phyloP scores from a whole-genome alignment of 2,329 filamentous ascomycete genomes.

The Hymenoscyphus linearis region DNA sequence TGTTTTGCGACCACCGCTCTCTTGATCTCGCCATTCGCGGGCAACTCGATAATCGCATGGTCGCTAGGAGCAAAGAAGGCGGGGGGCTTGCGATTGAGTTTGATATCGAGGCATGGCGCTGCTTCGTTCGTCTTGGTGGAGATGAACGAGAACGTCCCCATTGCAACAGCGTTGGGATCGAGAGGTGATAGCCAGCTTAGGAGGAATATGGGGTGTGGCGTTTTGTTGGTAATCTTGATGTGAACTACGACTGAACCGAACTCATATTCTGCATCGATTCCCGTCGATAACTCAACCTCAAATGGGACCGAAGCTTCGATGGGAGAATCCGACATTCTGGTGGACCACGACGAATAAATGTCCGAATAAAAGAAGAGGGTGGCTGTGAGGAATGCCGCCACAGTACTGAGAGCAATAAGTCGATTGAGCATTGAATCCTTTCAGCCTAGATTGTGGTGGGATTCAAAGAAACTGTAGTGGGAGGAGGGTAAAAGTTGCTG shows the following conservation, averaged over 20 bases:
- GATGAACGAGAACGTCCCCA: constrained; percentile 32
- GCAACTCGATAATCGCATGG: constrained; percentile 32
- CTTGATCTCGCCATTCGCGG: constrained; percentile 23
- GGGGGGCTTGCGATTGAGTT: constrained; percentile 27
- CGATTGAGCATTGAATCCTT: background rate
- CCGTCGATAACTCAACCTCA: constrained; percentile 7
- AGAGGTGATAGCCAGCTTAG: constrained; percentile 36
- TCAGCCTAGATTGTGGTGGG: background rate
- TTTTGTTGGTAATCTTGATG: constrained; percentile 27
- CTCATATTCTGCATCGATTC: background rate
- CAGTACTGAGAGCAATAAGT: background rate
- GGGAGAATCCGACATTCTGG: background rate
- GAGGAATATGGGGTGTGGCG: constrained; percentile 29
- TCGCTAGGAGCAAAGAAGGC: constrained; percentile 12
- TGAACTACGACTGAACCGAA: constrained; percentile 11
- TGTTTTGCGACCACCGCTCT: constrained; percentile 25
- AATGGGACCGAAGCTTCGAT: constrained; percentile 4
- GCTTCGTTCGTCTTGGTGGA: constrained; percentile 8
- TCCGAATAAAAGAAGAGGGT: background rate
- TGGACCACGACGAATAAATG: background rate
- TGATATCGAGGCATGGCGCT: constrained; percentile 19
- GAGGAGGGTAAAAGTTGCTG: background rate
- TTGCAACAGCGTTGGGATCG: constrained; percentile 30
- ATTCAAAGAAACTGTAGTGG: background rate
- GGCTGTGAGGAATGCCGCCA: constrained; percentile 1